phyloP scores from a whole-genome alignment of 2,329 filamentous ascomycete genomes.

The Chrysoporthe deuterocubensis region DNA sequence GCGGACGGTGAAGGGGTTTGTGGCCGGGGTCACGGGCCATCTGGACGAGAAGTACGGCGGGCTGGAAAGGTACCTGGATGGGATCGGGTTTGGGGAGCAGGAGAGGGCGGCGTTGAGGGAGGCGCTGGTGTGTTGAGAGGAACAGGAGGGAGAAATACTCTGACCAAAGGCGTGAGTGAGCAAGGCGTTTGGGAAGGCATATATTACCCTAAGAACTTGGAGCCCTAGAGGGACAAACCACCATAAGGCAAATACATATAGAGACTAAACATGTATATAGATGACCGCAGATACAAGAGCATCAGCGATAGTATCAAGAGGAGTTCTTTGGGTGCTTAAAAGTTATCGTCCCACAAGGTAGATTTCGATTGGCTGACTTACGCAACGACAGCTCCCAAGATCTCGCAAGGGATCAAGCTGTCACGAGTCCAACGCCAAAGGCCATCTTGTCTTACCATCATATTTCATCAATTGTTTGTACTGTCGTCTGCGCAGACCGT shows the following conservation, averaged over 20 bases:
- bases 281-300: not conserved
- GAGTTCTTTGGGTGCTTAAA: not conserved
- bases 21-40: conserved; percentile 60
- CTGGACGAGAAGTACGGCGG: conserved; percentile 68
- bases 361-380: no score
- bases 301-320: not conserved
- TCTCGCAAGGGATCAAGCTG: no score
- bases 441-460: not conserved
- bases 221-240: not conserved
- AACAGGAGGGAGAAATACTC: not conserved
- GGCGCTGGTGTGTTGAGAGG: conserved; percentile 45
- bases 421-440: no score
- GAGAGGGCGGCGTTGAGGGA: conserved; percentile 49
- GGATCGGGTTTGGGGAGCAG: conserved; percentile 59
- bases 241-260: not conserved
- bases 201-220: not conserved
- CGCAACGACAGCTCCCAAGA: not conserved
- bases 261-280: not conserved
- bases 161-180: not conserved
- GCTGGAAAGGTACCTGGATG: conserved; percentile 65
- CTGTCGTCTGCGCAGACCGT: not conserved
- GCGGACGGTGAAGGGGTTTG: conserved; percentile 66
- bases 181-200: conserved; percentile 11
- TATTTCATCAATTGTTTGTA: not conserved
- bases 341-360: no score